Evolutionary conservation across 2,329 filamentous ascomycete species (phyloP), one percentile per base, ranked within the genome.

Genomic region (Rhexocercosporidium sp.): DNA sequence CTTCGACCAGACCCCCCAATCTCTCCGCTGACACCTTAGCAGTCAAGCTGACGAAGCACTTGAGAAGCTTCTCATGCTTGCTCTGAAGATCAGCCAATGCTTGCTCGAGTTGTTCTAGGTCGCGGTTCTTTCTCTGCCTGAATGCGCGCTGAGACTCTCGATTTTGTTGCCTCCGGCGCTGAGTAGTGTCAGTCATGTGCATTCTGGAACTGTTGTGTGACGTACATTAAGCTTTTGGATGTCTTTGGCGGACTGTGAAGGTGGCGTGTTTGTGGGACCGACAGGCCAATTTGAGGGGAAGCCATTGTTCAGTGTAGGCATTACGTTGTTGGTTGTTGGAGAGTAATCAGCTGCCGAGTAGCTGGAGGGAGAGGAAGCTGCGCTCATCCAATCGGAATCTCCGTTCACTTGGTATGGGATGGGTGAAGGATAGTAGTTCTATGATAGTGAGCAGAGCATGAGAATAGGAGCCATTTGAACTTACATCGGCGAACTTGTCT

Each of bases 1-100:
- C 54, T 11, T 41, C 54, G 8, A 57, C 54, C 20, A 57, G 9
- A 3, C 54, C 54, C 14, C 54, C 54, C 3, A 57, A 3, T 18
- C 54, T 57, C 54, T 57, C 54, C 18, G 54, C 54, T 20, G 54
- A 57, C n/a, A 57, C 31, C 34, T 57, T 57, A 6, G 54, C 54
- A 39, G 54, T 57, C 34, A 57, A 27, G 54, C 54, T 34, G 8
- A 57, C 54, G 20, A 57, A 41, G 14, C 54, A 57, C 54, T 25
- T 57, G 54, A 57, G 54, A 41, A 57, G 54, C 12, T 57, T 57
- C 34, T 57, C 54, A 22, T 57, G 54, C 54, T 57, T 57, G 20
- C 11, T 16, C 20, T 57, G 54, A 16, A 57, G 34, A 57, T 57
- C 54, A 5, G 54, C 31, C 6, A 57, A 12, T 27, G 54, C 54